Conservation (phyloP, 2,329 filamentous ascomycete genomes). For the Botrytis fabae region DNA sequence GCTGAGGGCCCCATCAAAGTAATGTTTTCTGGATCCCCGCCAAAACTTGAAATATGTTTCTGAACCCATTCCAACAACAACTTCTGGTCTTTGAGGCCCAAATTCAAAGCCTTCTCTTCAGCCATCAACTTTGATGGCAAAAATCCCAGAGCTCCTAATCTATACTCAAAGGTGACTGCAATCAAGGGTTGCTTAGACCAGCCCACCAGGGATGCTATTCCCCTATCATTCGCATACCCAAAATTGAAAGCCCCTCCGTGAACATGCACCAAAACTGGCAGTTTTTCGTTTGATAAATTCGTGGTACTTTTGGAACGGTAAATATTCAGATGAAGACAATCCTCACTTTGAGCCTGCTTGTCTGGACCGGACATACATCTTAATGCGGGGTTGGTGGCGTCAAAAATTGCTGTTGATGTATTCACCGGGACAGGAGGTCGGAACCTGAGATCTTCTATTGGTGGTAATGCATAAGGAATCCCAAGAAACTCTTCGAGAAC, state of each 20-base stretch:
- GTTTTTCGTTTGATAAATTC: conserved; percentile 32
- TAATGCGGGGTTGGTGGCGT: conserved; percentile 43
- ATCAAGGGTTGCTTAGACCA: conserved; percentile 55
- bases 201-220: conserved; percentile 59
- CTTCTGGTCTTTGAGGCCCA: conserved; percentile 64
- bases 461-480: conserved; percentile 51
- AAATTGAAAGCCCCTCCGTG: conserved; percentile 65
- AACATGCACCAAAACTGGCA: conserved; percentile 60
- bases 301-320: conserved; percentile 41
- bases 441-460: conserved; percentile 50
- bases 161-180: conserved; percentile 60
- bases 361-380: conserved; percentile 33
- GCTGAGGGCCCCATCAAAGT: conserved; percentile 63
- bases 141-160: conserved; percentile 69
- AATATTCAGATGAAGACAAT: conserved; percentile 56
- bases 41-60: conserved; percentile 59
- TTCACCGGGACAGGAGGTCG: conserved; percentile 38
- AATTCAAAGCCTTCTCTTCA: conserved; percentile 59
- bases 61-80: conserved; percentile 60
- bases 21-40: conserved; percentile 57
- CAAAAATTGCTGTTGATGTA: conserved; percentile 36
- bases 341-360: conserved; percentile 43
- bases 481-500: conserved; percentile 47
- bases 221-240: conserved; percentile 44
- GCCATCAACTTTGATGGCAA: conserved; percentile 57